Evolutionary conservation across 106 monocot species (phyloP), one percentile per base, ranked within the genome.

Genomic region (Chionographis japonica): DNA sequence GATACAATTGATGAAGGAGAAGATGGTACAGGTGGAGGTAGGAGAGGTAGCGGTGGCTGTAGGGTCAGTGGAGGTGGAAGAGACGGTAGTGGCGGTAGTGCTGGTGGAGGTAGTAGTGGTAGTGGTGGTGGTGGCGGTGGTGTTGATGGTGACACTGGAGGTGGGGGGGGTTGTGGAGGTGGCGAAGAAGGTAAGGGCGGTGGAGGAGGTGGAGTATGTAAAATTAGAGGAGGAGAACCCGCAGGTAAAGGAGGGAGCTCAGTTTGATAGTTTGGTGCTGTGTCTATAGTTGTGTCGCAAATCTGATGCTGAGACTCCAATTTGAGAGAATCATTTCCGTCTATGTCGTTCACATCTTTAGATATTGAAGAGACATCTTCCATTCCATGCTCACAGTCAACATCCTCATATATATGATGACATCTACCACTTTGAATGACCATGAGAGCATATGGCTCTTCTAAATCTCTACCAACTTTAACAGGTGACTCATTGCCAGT

Each of bases 301-400:
- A 58, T 53, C 17, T 63, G 70, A 63, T 66, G 37, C 2, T 53
- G 63, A 58, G 19, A 14, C 16, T 75, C 65, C 3, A 61, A n/a
- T 52, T 64, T 71, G 12, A 78, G 37, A 46, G 66, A 62, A 71
- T 14, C 64, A 58, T 56, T 77, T 70, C 52, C 61, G 9, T 15
- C 12, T 5, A 69, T 8, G 6, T 37, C 38, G 40, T 59, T 78
- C 64, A 72, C 74, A 65, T 86, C 71, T 66, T 76, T 75, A 52
- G 75, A 78, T 67, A 72, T 59, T 36, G 62, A 16, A 52, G 84
- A 77, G 0, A 72, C 81, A 81, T 95, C 91, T 76, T 95, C 86
- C 88, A 83, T 85, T 74, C 88, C 87, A 46, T 76, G 79, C 58
- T 88, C 88, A 41, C 79, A 74, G 75, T 88, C 83, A 19, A 85